phyloP scores from a whole-genome alignment of 177 flowering plant genomes.

The Vitis hybrid region DNA sequence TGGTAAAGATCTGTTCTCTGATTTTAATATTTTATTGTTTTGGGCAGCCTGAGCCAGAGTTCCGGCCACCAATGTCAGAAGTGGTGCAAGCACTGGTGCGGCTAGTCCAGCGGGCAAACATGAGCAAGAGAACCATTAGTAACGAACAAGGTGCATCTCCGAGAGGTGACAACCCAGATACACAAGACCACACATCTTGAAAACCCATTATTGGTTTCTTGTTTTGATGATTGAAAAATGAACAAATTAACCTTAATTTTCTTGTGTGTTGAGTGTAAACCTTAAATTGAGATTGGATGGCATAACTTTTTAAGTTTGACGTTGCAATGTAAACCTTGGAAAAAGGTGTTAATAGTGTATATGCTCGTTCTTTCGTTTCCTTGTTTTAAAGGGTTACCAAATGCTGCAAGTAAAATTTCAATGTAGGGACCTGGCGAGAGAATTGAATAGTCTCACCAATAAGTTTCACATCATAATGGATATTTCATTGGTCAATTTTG shows the following conservation, averaged over 20 bases:
- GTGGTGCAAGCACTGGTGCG: constrained; percentile 84
- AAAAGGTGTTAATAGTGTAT: no score
- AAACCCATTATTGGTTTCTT: neutral
- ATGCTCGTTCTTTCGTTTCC: no score
- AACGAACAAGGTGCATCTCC: constrained; percentile 32
- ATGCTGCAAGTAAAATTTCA: no score
- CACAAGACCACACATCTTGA: constrained; percentile 26
- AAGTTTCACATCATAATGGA: no score
- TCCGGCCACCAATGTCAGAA: constrained; percentile 97
- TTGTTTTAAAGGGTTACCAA: constrained; percentile 6
- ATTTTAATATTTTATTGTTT: neutral
- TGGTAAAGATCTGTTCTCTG: neutral
- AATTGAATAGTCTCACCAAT: neutral
- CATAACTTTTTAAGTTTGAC: no score
- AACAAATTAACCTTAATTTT: neutral
- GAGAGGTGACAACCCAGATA: constrained; percentile 31
- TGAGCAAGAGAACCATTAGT: constrained; percentile 83
- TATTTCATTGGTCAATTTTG: no score
- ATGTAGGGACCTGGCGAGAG: neutral
- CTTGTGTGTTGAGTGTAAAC: no score
- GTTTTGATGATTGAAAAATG: neutral
- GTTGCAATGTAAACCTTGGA: no score
- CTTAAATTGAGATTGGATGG: no score
- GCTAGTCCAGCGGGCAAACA: constrained; percentile 81
- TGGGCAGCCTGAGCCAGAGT: constrained; percentile 84